phyloP scores from a whole-genome alignment of 1,139 yeast genomes.

The Debaryomyces coudertii region DNA sequence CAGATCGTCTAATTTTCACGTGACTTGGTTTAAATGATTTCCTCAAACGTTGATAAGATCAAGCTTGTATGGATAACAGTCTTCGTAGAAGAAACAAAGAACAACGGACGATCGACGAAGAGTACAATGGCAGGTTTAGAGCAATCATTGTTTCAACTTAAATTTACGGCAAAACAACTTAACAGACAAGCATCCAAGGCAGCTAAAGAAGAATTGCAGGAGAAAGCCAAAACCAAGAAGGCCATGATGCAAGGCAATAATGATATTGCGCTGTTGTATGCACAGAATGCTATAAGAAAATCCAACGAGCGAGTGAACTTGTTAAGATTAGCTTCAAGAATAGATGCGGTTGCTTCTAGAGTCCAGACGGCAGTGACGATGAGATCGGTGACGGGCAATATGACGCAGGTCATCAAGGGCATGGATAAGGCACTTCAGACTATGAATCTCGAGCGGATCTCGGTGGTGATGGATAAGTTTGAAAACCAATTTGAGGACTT shows the following conservation, averaged over 20 bases:
- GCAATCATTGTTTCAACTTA: constrained; percentile 50
- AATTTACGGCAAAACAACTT: constrained; percentile 92
- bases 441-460: constrained; percentile 91
- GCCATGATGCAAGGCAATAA: constrained; percentile 84
- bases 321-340: constrained; percentile 80
- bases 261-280: constrained; percentile 92
- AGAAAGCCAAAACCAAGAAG: constrained; percentile 87
- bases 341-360: constrained; percentile 94
- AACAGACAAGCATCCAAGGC: constrained; percentile 89
- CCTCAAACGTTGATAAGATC: background rate
- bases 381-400: constrained; percentile 91
- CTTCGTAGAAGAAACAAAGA: background rate
- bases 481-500: constrained; percentile 95
- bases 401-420: constrained; percentile 90
- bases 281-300: constrained; percentile 94
- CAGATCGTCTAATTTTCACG: background rate
- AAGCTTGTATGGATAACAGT: background rate
- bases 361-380: constrained; percentile 98
- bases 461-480: constrained; percentile 95
- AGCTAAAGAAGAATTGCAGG: constrained; percentile 85
- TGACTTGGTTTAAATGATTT: background rate
- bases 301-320: constrained; percentile 84
- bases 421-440: constrained; percentile 96
- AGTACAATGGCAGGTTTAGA: constrained; percentile 49
- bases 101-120: background rate